Conservation (phyloP, 2,329 filamentous ascomycete species). For the Paraphoma chrysanthemicola region DNA sequence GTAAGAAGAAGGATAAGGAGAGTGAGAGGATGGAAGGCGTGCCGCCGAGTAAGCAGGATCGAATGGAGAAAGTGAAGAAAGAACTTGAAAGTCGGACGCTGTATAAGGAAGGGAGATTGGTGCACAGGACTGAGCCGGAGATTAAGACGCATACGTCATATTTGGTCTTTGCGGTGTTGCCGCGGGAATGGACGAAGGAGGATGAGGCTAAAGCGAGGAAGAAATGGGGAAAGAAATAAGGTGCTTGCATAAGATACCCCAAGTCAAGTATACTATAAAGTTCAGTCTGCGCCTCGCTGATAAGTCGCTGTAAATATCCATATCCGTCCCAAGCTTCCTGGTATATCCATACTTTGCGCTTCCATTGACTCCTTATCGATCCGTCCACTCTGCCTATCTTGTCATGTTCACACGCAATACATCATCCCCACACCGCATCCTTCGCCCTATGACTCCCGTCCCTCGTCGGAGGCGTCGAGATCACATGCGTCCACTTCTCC, state of each 20-base stretch:
- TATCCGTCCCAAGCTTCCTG: background rate
- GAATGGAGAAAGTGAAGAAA: conserved; percentile 34
- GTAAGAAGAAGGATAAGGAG: conserved; percentile 30
- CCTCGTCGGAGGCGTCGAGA: conserved; percentile 52
- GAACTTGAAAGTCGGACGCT: conserved; percentile 41
- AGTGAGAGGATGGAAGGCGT: conserved; percentile 27
- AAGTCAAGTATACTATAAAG: background rate
- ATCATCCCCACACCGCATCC: conserved; percentile 54
- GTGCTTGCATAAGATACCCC: background rate
- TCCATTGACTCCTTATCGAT: background rate
- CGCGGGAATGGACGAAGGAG: conserved; percentile 82
- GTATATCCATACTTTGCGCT: background rate
- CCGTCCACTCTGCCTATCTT: background rate
- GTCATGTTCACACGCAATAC: conserved; percentile 9
- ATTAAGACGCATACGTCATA: conserved; percentile 98
- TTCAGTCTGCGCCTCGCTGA: background rate
- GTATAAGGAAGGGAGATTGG: conserved; percentile 78
- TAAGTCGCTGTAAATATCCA: background rate
- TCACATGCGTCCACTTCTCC: conserved; percentile 73
- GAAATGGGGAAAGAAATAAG: conserved; percentile 35
- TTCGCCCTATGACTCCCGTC: conserved; percentile 51
- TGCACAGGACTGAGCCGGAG: conserved; percentile 84
- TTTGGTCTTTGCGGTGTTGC: conserved; percentile 88
- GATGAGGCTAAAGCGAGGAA: conserved; percentile 74
- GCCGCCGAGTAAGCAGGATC: conserved; percentile 40